phyloP scores from a whole-genome alignment of 1,284 basidiomycete species.

The Tilletia indica region DNA sequence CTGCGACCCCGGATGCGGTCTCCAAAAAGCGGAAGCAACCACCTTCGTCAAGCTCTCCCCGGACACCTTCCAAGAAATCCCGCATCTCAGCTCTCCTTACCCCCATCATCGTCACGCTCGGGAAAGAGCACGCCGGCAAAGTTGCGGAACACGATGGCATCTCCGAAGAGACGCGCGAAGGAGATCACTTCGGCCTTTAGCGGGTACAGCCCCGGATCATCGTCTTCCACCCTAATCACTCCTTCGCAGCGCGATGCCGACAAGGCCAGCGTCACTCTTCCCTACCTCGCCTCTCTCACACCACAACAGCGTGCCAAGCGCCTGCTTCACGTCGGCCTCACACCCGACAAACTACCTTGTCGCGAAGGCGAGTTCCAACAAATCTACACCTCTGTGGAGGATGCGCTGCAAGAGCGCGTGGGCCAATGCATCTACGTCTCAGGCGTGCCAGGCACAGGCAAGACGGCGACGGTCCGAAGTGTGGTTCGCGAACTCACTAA shows the following conservation, averaged over 20 bases:
- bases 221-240: neutral
- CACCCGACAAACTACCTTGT: conserved; percentile 86
- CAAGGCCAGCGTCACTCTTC: neutral
- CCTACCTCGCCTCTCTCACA: conserved; percentile 24
- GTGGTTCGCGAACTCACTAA: conserved; percentile 68
- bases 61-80: neutral
- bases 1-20: too few relatives aligned
- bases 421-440: conserved; percentile 96
- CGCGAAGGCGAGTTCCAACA: conserved; percentile 80
- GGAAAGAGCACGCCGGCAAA: too few relatives aligned
- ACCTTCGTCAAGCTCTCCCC: neutral
- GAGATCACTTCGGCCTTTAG: neutral
- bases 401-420: conserved; percentile 83
- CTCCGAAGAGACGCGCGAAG: too few relatives aligned
- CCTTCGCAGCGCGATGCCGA: neutral
- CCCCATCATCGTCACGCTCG: neutral
- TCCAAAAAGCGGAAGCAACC: neutral
- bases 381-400: conserved; percentile 75
- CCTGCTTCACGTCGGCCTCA: conserved; percentile 85
- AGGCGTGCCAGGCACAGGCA: conserved; percentile 84
- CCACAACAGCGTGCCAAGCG: conserved; percentile 45
- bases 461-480: conserved; percentile 88
- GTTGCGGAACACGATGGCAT: too few relatives aligned
- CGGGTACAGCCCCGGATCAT: neutral
- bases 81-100: neutral